A percentile compares a stretch with the other conserved stretches of the same genome.
Conservation (phyloP, 352 stramenopile genomes). For the Globisporangium nodosum region DNA sequence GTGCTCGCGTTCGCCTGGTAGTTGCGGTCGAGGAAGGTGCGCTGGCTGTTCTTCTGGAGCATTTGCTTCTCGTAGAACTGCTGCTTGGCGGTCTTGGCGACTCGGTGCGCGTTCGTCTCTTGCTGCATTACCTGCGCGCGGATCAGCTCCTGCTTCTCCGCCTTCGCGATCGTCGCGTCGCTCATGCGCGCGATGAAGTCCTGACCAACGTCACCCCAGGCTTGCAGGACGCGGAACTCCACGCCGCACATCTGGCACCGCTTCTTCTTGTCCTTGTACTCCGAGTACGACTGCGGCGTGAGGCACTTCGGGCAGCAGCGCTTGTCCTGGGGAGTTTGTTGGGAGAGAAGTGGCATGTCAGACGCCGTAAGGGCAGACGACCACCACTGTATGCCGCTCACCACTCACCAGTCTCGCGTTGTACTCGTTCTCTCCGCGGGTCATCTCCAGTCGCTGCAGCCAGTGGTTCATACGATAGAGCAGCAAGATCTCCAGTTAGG, state of each 20-base stretch:
- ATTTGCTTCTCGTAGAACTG: slow-evolving; percentile 66
- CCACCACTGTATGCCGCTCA: neutral
- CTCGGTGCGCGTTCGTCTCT: slow-evolving; percentile 24
- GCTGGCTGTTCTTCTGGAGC: slow-evolving; percentile 39
- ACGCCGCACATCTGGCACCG: slow-evolving; percentile 72
- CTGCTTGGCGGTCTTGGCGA: slow-evolving; percentile 51
- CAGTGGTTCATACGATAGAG: neutral
- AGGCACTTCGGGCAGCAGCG: slow-evolving; percentile 70
- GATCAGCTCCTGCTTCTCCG: slow-evolving; percentile 49
- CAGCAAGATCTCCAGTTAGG: neutral
- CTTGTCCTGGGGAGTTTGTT: slow-evolving; percentile 43
- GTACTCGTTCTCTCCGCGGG: slow-evolving; percentile 74
- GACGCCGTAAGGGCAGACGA: neutral
- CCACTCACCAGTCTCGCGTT: slow-evolving; percentile 38
- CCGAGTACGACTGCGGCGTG: slow-evolving; percentile 68
- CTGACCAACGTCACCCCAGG: slow-evolving; percentile 65
- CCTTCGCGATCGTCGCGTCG: slow-evolving; percentile 31
- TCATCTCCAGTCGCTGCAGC: slow-evolving; percentile 62
- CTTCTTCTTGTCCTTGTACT: slow-evolving; percentile 87
- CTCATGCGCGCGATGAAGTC: slow-evolving; percentile 61
- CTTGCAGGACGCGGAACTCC: slow-evolving; percentile 65
- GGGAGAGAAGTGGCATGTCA: neutral
- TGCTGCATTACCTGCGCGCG: slow-evolving; percentile 29
- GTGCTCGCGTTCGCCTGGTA: slow-evolving; percentile 37
- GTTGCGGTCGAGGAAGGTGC: slow-evolving; percentile 62